Percentiles rank a stretch among this genome's conserved stretches.
Conservation (phyloP, 768 basidiomycete genomes). For the Lentinula boryana region DNA sequence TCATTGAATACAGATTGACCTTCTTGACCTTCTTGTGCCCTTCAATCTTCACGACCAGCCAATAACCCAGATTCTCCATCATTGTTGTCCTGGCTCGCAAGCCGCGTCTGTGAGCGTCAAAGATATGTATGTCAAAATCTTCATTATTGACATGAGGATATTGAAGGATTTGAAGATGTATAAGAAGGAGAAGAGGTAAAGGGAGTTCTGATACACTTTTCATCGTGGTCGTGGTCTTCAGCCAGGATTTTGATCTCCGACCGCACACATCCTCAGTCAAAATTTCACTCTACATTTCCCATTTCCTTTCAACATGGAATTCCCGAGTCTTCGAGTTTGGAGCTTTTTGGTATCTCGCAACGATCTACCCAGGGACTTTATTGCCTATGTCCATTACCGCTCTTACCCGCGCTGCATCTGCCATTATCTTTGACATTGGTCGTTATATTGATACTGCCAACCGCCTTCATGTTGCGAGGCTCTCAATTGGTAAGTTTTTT, state of each 20-base stretch:
- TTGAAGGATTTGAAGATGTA: conserved; percentile 48
- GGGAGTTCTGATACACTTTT: neutral
- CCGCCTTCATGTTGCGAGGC: conserved; percentile 16
- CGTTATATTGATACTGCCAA: conserved; percentile 16
- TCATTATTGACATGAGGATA: conserved; percentile 41
- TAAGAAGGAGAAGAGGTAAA: conserved; percentile 38
- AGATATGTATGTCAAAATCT: conserved; percentile 45
- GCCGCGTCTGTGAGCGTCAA: conserved; percentile 36
- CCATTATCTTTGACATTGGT: neutral
- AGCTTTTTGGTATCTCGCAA: conserved; percentile 19
- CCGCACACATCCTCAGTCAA: too few relatives aligned
- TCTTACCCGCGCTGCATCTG: conserved; percentile 15
- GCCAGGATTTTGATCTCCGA: too few relatives aligned
- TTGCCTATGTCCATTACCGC: conserved; percentile 21
- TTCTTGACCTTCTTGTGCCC: conserved; percentile 19
- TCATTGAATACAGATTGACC: conserved; percentile 12
- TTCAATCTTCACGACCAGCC: conserved; percentile 37
- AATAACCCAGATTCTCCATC: conserved; percentile 48
- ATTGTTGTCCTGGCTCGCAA: conserved; percentile 44
- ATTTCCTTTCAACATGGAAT: conserved; percentile 25
- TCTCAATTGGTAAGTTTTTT: conserved; percentile 15
- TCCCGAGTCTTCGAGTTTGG: conserved; percentile 24
- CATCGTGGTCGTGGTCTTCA: too few relatives aligned
- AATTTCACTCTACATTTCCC: conserved; percentile 16
- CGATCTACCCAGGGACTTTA: conserved; percentile 18